These are phyloP conservation scores for Bocquillonia castaneifolia DNA, from an alignment of 441 rosid genomes.

Conservation along the genomic window DNA sequence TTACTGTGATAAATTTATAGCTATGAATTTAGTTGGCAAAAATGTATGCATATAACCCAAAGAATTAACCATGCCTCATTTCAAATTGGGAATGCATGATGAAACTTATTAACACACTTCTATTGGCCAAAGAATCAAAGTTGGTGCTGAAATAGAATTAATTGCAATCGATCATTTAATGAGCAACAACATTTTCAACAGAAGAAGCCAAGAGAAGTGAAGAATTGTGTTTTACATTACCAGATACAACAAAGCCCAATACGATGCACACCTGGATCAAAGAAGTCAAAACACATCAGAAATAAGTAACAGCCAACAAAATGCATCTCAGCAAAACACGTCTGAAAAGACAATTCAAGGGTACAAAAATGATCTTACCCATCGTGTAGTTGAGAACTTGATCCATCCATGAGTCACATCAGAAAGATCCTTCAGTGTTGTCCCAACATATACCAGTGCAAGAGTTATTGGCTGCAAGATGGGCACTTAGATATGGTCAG, in stretches of 20 bases:
- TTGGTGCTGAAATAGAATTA: background rate
- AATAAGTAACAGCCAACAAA: background rate
- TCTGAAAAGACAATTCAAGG: background rate
- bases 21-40: background rate
- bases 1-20: background rate
- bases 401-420: conserved; percentile 92
- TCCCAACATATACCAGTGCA: conserved; percentile 85
- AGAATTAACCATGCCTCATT: background rate
- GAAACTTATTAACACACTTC: background rate
- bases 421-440: conserved; percentile 92
- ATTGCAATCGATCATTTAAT: background rate
- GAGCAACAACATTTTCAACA: background rate
- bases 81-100: background rate
- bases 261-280: conserved; percentile 58
- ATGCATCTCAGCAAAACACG: background rate
- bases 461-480: conserved; percentile 84
- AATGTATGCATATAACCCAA: background rate
- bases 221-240: conserved; percentile 36
- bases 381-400: conserved; percentile 68
- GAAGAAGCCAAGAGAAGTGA: background rate
- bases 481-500: conserved; percentile 1
- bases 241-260: conserved; percentile 64
- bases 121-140: background rate
- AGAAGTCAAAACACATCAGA: conserved; percentile 18
- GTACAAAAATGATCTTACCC: conserved; percentile 45